Conservation (phyloP, 306 rosid genomes). For the Prinsepia uniflora region DNA sequence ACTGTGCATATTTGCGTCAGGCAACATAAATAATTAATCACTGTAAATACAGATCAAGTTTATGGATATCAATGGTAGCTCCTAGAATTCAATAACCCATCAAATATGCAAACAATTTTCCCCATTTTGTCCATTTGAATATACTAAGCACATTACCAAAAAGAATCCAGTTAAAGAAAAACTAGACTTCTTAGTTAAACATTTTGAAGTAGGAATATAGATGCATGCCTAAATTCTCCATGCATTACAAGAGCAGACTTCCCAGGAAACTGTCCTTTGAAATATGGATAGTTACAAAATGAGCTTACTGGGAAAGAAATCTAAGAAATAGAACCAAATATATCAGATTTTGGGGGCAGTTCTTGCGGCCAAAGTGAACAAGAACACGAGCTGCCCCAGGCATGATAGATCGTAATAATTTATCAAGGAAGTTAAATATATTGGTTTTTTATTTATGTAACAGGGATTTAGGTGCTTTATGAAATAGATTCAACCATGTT, state of each 20-base stretch:
- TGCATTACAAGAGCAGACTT: neutral
- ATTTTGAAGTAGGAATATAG: neutral
- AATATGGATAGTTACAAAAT: neutral
- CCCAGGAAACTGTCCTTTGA: neutral
- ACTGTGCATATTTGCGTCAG: slow-evolving; percentile 3
- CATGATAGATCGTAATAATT: neutral
- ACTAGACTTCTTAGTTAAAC: neutral
- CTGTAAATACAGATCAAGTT: slow-evolving; percentile 4
- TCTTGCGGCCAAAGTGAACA: neutral
- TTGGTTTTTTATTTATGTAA: neutral
- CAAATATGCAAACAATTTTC: neutral
- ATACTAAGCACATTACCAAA: neutral
- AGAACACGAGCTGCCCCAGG: neutral
- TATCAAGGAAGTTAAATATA: neutral
- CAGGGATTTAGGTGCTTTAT: neutral
- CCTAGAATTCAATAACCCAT: neutral
- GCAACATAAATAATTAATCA: neutral
- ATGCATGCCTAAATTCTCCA: neutral
- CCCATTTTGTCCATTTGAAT: neutral
- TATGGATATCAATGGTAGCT: neutral
- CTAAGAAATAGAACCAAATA: neutral
- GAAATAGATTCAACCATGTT: neutral
- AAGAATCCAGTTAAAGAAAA: neutral
- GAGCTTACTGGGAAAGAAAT: neutral
- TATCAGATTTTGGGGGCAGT: slow-evolving; percentile 8